phyloP scores from a whole-genome alignment of 1,139 yeast genomes.

The Meyerozyma athensensis region DNA sequence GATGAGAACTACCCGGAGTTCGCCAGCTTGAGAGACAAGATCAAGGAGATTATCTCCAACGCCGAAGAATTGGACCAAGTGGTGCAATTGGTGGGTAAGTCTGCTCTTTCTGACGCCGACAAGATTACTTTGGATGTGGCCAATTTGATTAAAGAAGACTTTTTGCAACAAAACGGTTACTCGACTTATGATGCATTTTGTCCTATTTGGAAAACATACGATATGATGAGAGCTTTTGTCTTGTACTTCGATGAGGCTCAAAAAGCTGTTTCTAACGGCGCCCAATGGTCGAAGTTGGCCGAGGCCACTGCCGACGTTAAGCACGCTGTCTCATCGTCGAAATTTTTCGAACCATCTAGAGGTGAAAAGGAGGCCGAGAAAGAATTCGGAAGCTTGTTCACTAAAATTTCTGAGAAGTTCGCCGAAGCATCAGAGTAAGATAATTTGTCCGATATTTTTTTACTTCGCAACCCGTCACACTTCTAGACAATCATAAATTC shows the following conservation, averaged over 20 bases:
- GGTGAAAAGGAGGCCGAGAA: slow-evolving; percentile 75
- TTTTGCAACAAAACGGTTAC: slow-evolving; percentile 98
- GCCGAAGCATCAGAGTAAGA: slow-evolving; percentile 88
- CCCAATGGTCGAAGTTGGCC: slow-evolving; percentile 86
- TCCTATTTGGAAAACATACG: slow-evolving; percentile 98
- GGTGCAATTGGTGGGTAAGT: slow-evolving; percentile 97
- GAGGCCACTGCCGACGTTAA: slow-evolving; percentile 87
- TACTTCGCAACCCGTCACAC: slow-evolving; percentile 6
- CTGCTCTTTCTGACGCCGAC: slow-evolving; percentile 93
- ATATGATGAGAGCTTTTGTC: slow-evolving; percentile 95
- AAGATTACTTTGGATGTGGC: slow-evolving; percentile 95
- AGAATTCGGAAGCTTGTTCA: slow-evolving; percentile 73
- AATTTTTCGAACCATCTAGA: slow-evolving; percentile 91
- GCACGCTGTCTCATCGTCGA: slow-evolving; percentile 90
- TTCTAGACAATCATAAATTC: slow-evolving; percentile 3
- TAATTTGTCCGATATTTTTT: slow-evolving; percentile 7
- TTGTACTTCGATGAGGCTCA: slow-evolving; percentile 95
- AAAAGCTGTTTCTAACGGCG: slow-evolving; percentile 92
- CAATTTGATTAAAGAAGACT: slow-evolving; percentile 88
- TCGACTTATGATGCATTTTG: slow-evolving; percentile 97
- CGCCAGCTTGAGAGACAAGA: slow-evolving; percentile 83
- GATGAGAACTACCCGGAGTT: slow-evolving; percentile 86
- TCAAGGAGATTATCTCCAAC: slow-evolving; percentile 88
- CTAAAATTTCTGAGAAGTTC: slow-evolving; percentile 80
- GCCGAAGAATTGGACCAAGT: slow-evolving; percentile 99